Percentiles rank a stretch among this genome's conserved stretches.
phyloP scores from a whole-genome alignment of 2,329 filamentous ascomycete species.

The Neurospora sp. region DNA sequence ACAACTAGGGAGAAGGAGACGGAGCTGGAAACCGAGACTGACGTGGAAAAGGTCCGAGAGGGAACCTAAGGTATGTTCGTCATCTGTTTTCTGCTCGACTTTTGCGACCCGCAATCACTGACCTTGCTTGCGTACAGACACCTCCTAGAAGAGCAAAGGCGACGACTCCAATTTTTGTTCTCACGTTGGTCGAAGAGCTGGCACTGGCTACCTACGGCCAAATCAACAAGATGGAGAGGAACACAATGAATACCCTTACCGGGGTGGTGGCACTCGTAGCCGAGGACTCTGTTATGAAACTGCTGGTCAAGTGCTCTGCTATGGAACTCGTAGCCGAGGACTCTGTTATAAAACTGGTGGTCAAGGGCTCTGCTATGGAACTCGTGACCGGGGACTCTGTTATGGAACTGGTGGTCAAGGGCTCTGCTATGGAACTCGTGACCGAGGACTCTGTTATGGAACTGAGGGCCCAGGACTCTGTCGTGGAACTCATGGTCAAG shows the following conservation, averaged over 20 bases:
- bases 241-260: not conserved
- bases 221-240: not conserved
- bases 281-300: no score
- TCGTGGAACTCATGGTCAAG: not conserved
- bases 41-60: not conserved
- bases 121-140: not conserved
- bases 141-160: not conserved
- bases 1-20: not conserved
- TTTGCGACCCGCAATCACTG: not conserved
- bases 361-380: not conserved
- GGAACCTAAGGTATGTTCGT: not conserved
- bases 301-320: not conserved
- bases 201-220: not conserved
- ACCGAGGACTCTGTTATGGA: no score
- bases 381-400: not conserved
- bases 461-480: no score
- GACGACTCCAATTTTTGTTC: not conserved
- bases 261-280: not conserved
- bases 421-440: no score
- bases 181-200: not conserved
- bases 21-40: not conserved
- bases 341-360: not conserved
- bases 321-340: not conserved
- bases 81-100: not conserved
- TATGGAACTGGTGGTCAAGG: no score